These are phyloP conservation scores for Globisporangium solare DNA, from an alignment of 352 stramenopile genomes.

Conservation along the genomic window DNA sequence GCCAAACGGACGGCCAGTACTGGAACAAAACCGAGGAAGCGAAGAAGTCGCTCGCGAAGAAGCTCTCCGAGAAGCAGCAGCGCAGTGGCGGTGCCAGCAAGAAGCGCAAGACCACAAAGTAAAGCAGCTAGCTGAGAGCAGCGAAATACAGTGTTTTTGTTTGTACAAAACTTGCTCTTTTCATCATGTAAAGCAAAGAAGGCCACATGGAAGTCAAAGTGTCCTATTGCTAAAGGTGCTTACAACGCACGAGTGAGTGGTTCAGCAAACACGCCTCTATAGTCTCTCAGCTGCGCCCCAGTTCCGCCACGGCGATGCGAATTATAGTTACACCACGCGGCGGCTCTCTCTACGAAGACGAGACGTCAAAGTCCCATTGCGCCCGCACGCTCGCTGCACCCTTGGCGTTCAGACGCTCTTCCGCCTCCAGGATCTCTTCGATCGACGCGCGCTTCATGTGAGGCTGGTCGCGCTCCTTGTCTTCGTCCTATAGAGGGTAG, in stretches of 20 bases:
- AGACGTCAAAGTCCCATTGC: constrained; percentile 81
- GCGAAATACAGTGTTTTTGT: constrained; percentile 10
- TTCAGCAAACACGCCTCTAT: not conserved
- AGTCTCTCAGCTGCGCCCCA: not conserved
- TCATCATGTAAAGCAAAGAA: not conserved
- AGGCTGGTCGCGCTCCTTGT: constrained; percentile 78
- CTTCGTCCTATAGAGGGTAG: constrained; percentile 43
- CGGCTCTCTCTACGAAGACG: constrained; percentile 15
- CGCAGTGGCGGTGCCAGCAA: constrained; percentile 25
- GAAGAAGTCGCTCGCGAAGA: constrained; percentile 78
- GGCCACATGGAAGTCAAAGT: constrained; percentile 3
- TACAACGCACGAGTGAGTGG: not conserved
- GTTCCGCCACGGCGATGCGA: not conserved
- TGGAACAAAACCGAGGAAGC: constrained; percentile 87
- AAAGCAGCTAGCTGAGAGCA: constrained; percentile 13
- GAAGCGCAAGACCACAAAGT: constrained; percentile 38
- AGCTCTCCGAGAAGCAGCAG: constrained; percentile 61
- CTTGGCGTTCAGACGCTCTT: constrained; percentile 63
- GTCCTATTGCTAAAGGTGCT: constrained; percentile 2
- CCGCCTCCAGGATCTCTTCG: constrained; percentile 78
- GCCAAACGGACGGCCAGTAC: constrained; percentile 76
- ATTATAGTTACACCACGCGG: not conserved
- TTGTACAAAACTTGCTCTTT: not conserved
- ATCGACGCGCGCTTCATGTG: constrained; percentile 77
- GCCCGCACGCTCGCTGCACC: constrained; percentile 66